phyloP scores from a whole-genome alignment of 345 rosid species.

The Anacardium occidentale region DNA sequence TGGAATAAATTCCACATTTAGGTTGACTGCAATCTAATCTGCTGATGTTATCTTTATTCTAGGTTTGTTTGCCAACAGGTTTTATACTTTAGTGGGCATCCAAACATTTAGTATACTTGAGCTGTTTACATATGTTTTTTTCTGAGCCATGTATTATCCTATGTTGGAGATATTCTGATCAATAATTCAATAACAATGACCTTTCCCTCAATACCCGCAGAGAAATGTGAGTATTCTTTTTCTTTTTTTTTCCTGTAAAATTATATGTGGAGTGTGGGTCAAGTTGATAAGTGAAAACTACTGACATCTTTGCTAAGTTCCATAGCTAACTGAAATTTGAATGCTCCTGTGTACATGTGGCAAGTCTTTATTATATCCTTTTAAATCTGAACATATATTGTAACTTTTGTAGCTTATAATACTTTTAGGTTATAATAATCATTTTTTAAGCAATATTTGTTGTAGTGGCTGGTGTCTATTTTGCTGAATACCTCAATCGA shows the following conservation, averaged over 20 bases:
- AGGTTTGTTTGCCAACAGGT: background rate
- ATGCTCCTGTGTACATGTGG: background rate
- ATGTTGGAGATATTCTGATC: too few species aligned
- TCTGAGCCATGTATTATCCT: too few species aligned
- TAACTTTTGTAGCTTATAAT: background rate
- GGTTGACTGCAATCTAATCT: background rate
- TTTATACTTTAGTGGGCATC: background rate
- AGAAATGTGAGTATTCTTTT: too few species aligned
- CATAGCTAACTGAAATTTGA: background rate
- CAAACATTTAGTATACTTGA: background rate
- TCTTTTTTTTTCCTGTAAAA: too few species aligned
- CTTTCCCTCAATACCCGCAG: too few species aligned
- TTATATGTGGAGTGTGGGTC: background rate
- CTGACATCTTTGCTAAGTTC: background rate
- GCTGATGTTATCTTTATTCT: background rate
- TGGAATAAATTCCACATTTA: background rate
- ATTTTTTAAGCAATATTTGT: slow-evolving; percentile 6
- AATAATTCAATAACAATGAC: too few species aligned
- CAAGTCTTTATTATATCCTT: background rate
- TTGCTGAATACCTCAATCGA: slow-evolving; percentile 76
- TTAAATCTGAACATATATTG: background rate
- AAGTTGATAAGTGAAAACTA: background rate
- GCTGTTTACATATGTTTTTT: background rate
- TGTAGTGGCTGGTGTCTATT: slow-evolving; percentile 87
- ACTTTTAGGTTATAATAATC: background rate